phyloP scores from a whole-genome alignment of 345 rosid genomes.

The Erysimum cheiranthoides region DNA sequence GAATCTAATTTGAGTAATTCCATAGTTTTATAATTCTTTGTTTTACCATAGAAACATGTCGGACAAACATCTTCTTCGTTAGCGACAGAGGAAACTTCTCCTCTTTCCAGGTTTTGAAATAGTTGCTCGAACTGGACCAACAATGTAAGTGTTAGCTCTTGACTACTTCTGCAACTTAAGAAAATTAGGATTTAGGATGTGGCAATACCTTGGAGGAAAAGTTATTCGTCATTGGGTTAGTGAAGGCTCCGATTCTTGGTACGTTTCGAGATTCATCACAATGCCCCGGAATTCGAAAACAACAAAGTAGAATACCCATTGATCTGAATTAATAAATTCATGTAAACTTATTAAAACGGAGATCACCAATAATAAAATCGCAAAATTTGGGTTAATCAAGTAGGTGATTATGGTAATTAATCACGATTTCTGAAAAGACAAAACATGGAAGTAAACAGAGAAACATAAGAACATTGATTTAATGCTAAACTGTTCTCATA shows the following conservation, averaged over 20 bases:
- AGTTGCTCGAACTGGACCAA: slow-evolving; percentile 29
- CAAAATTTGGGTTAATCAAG: background rate
- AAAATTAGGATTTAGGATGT: slow-evolving; percentile 24
- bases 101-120: slow-evolving; percentile 17
- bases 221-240: slow-evolving; percentile 27
- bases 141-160: background rate
- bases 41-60: slow-evolving; percentile 60
- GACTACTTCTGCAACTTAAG: background rate
- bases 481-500: slow-evolving; percentile 2
- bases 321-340: slow-evolving; percentile 16
- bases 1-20: background rate
- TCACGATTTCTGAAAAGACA: background rate
- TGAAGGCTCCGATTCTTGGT: slow-evolving; percentile 4
- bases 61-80: slow-evolving; percentile 56
- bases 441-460: slow-evolving; percentile 4
- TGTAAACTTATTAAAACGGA: background rate
- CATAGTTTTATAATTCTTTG: background rate
- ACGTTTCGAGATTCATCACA: slow-evolving; percentile 13
- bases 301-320: slow-evolving; percentile 38
- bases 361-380: background rate
- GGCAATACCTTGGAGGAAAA: slow-evolving; percentile 31
- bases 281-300: slow-evolving; percentile 23
- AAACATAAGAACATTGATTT: slow-evolving; percentile 10
- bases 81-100: background rate
- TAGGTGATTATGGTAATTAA: slow-evolving; percentile 11